phyloP scores from a whole-genome alignment of 148 eudicot species.

The Rhododendron simsii region DNA sequence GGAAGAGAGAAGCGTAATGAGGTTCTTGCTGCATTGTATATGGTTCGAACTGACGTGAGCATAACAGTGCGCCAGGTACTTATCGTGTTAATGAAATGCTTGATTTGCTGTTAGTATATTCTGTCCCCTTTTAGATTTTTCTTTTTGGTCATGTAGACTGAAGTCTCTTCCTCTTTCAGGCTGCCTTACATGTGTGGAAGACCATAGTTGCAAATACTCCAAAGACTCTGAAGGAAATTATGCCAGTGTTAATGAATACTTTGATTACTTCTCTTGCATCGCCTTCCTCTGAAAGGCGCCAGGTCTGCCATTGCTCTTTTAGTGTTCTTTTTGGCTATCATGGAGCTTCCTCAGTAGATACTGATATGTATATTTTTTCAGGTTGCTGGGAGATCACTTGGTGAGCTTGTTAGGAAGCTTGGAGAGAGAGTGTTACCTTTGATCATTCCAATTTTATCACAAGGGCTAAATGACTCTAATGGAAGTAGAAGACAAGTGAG shows the following conservation, averaged over 20 bases:
- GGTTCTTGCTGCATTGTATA: slow-evolving; percentile 92
- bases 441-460: slow-evolving; percentile 83
- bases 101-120: not conserved
- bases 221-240: slow-evolving; percentile 91
- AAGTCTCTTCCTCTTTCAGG: slow-evolving; percentile 36
- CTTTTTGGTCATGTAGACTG: not conserved
- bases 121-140: not conserved
- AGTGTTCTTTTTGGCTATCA: not conserved
- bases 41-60: slow-evolving; percentile 98
- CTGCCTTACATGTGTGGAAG: slow-evolving; percentile 99
- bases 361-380: slow-evolving; percentile 15
- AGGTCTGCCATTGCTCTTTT: slow-evolving; percentile 41
- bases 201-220: slow-evolving; percentile 97
- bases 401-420: slow-evolving; percentile 97
- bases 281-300: slow-evolving; percentile 90
- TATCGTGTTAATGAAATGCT: not conserved
- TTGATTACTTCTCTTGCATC: slow-evolving; percentile 90
- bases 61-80: slow-evolving; percentile 93
- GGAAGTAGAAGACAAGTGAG: slow-evolving; percentile 90
- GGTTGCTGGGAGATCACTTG: slow-evolving; percentile 93
- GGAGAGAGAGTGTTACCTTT: slow-evolving; percentile 97
- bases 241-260: slow-evolving; percentile 96
- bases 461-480: slow-evolving; percentile 73
- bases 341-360: not conserved
- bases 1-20: slow-evolving; percentile 96